These are phyloP conservation scores for Phytophthora foliorum DNA, from an alignment of 352 stramenopile species.

Conservation along the genomic window DNA sequence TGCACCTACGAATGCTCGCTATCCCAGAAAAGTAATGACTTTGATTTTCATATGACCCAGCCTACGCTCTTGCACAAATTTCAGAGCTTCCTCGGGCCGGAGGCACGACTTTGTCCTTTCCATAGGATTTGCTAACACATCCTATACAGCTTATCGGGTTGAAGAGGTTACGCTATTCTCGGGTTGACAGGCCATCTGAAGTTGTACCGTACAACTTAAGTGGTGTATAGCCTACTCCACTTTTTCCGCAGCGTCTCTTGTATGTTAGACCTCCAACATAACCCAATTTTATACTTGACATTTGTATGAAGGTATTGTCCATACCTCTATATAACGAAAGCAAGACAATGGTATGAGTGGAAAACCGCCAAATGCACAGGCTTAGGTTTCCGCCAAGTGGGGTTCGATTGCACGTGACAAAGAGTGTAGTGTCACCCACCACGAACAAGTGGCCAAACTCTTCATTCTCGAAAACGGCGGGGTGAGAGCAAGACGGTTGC, in stretches of 20 bases:
- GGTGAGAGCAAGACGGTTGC: neutral
- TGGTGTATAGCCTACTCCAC: constrained; percentile 14
- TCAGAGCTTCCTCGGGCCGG: no score
- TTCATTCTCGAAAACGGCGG: constrained; percentile 1
- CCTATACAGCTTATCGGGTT: no score
- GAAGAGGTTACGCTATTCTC: no score
- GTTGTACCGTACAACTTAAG: constrained; percentile 25
- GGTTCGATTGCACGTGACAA: neutral
- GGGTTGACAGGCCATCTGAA: no score
- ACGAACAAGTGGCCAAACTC: neutral
- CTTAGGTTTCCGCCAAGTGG: neutral
- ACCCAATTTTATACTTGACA: neutral
- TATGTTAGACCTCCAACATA: constrained; percentile 18
- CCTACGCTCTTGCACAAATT: no score
- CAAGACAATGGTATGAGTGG: neutral
- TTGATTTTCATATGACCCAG: no score
- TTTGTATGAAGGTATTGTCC: constrained; percentile 12
- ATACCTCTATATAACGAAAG: neutral
- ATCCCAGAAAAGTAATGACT: no score
- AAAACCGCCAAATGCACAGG: constrained; percentile 6
- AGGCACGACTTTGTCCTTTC: no score
- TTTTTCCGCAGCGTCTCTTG: constrained; percentile 14
- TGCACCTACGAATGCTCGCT: no score
- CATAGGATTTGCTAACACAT: no score
- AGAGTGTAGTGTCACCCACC: neutral